Conservation (phyloP, 176 grass and related monocot genomes). For the Panicum miliaceum region DNA sequence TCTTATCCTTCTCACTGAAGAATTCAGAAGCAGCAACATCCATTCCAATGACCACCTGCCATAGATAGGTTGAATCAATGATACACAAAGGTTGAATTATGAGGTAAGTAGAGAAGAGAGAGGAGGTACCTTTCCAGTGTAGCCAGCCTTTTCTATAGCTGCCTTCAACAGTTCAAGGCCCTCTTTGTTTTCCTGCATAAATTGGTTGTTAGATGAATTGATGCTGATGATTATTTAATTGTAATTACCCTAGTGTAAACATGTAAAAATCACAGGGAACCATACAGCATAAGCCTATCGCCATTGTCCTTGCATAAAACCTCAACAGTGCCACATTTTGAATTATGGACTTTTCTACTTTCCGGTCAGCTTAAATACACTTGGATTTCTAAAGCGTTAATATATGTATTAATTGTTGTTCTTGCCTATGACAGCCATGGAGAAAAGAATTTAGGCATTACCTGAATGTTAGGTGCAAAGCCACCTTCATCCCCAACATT, state of each 20-base stretch:
- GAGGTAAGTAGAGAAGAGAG: not conserved
- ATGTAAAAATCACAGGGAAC: not conserved
- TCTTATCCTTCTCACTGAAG: constrained; percentile 84
- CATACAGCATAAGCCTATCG: not conserved
- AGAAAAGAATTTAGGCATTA: not conserved
- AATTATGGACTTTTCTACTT: not conserved
- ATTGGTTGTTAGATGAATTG: constrained; percentile 6
- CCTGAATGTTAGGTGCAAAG: constrained; percentile 99
- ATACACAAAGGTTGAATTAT: not conserved
- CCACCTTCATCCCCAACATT: constrained; percentile 99
- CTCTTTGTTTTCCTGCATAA: constrained; percentile 86
- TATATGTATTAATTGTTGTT: constrained; percentile 19
- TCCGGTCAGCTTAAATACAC: not conserved
- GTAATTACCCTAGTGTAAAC: not conserved
- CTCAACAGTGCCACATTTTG: not conserved
- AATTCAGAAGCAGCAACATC: constrained; percentile 98
- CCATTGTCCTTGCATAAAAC: not conserved
- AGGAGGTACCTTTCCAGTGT: constrained; percentile 72
- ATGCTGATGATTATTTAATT: not conserved
- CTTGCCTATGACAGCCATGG: not conserved
- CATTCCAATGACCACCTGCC: constrained; percentile 96
- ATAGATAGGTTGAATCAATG: not conserved
- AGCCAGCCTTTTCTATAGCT: constrained; percentile 91
- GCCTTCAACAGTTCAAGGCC: constrained; percentile 95
- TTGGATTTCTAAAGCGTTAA: not conserved